Percentiles rank a stretch among this genome's conserved stretches.
These are phyloP conservation scores for Zygotorulaspora chibaensis DNA, from an alignment of 805 yeast genomes.

Conservation along the genomic window DNA sequence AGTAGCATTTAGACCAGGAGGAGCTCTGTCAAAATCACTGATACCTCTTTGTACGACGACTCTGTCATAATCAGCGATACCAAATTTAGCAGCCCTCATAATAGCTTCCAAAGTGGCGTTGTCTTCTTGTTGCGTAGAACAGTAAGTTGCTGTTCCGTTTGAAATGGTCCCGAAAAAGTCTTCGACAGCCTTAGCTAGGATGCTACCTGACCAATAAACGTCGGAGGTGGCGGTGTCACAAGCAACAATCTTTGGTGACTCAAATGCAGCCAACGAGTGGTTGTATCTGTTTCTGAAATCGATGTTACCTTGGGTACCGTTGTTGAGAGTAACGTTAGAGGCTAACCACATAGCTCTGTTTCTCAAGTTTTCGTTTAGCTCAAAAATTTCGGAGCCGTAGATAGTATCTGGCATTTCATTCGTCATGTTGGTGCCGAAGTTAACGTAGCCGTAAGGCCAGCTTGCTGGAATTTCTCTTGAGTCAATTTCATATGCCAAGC, in stretches of 20 bases:
- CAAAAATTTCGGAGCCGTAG: constrained; percentile 64
- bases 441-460: constrained; percentile 60
- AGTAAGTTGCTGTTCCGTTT: constrained; percentile 56
- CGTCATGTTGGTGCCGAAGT: constrained; percentile 49
- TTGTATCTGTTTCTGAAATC: constrained; percentile 47
- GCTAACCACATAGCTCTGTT: constrained; percentile 56
- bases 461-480: constrained; percentile 45
- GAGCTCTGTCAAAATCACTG: constrained; percentile 56
- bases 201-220: constrained; percentile 53
- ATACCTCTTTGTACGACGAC: constrained; percentile 58
- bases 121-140: constrained; percentile 65
- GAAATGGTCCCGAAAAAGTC: constrained; percentile 47
- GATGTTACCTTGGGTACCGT: constrained; percentile 44
- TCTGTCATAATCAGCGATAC: constrained; percentile 54
- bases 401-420: constrained; percentile 48
- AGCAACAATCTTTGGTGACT: constrained; percentile 43
- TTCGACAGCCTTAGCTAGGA: constrained; percentile 47
- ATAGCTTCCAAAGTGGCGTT: constrained; percentile 60
- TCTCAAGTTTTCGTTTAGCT: constrained; percentile 54
- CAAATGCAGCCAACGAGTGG: constrained; percentile 44
- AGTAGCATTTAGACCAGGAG: constrained; percentile 40
- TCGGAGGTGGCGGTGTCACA: constrained; percentile 63
- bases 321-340: constrained; percentile 38
- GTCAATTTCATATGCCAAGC: constrained; percentile 54
- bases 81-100: constrained; percentile 49